Base-by-base conservation (phyloP, 1,284 basidiomycete species). In the Ustilago nuda region DNA sequence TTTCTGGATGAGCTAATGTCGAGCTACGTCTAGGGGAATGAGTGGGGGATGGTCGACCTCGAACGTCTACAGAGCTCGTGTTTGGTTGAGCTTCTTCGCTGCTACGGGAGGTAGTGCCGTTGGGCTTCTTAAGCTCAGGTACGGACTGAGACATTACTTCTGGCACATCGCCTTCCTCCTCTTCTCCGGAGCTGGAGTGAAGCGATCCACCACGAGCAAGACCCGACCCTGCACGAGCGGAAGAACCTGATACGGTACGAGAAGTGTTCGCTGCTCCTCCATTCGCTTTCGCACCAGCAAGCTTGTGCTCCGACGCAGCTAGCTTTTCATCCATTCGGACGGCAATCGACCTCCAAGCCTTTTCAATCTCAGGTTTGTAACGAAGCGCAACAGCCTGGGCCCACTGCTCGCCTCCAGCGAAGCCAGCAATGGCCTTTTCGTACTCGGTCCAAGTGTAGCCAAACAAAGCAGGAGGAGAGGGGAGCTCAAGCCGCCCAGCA, bases 381-480 rank as follows among this genome's bases (percentile, higher is more conserved):
- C 78, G 69, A 9, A 71, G 50, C 27, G 72, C 76, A 3, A 81
- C 66, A 11, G 83, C 82, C 30, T 72, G 62, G 8, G 83, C 82
- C 69, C 82, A 84, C 41, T 66, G 71, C 37, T 82, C 76, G 13
- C 80, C 82, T 0, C 79, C 73, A 3, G 65, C 80, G 59, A 85
- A 85, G 0, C 84, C 84, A 13, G 78, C 67, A 32, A 85, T 79
- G 32, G 78, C 76, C n/a, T 75, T 65, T 17, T 83, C 81, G 65
- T 85, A 85, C 27, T 83, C 75, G 27, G 54, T 50, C 84, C 84
- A 85, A 1, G 78, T 67, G 59, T 80, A 81, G 39, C 75, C 70
- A 27, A 83, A 84, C 12, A 82, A 51, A 35, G 61, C 72, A 7
- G 82, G 83, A n/a, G 83, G 83, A 5, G 79, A 68, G 15, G 78